phyloP scores from a whole-genome alignment of 192 early-diverging fungal genomes.

The Obelidium mucronatum region DNA sequence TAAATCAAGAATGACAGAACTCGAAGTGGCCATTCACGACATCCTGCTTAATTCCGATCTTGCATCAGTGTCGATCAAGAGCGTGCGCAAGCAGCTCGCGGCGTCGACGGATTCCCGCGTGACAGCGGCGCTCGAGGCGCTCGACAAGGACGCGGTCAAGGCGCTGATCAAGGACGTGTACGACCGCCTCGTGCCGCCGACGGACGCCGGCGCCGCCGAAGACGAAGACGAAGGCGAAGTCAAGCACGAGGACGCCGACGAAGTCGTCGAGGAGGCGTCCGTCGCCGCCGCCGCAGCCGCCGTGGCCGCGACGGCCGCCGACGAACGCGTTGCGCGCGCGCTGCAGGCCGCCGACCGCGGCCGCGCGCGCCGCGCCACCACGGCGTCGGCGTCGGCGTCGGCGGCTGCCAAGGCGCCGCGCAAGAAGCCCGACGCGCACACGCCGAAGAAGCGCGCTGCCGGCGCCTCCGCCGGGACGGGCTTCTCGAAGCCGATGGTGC shows the following conservation, averaged over 20 bases:
- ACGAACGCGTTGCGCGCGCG: neutral
- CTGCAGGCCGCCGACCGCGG: neutral
- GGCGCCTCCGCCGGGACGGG: conserved; percentile 45
- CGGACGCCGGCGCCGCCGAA: neutral
- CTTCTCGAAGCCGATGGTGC: conserved; percentile 54
- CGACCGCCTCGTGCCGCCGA: neutral
- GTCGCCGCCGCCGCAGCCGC: neutral
- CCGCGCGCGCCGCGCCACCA: neutral
- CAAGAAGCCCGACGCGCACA: too few relatives aligned
- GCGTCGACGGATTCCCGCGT: too few relatives aligned
- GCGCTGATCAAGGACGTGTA: neutral
- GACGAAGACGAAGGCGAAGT: neutral
- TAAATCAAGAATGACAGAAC: too few relatives aligned
- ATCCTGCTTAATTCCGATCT: too few relatives aligned
- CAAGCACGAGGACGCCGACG: neutral
- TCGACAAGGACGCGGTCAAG: neutral
- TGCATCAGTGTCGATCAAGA: too few relatives aligned
- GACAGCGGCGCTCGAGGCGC: neutral
- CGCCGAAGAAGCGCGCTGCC: neutral
- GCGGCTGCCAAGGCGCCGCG: neutral
- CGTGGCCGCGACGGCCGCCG: neutral
- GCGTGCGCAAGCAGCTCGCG: too few relatives aligned
- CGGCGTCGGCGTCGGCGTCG: neutral
- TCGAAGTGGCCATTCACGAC: too few relatives aligned
- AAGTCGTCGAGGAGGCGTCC: neutral